Percentiles rank a stretch among this genome's conserved stretches.
These are phyloP conservation scores for Maudiozyma turicensis DNA, from an alignment of 805 yeast species.

Conservation along the genomic window DNA sequence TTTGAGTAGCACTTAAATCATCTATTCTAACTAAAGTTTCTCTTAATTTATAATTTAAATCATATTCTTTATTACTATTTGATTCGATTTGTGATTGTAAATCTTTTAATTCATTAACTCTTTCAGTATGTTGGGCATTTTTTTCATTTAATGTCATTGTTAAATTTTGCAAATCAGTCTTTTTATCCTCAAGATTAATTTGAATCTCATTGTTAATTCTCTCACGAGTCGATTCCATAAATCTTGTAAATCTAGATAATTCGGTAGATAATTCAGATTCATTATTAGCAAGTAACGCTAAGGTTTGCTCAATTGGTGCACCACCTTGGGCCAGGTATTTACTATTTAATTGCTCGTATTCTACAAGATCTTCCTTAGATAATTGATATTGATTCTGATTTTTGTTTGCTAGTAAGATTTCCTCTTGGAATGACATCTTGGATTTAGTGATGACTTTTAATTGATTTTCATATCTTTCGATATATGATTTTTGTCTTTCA, in stretches of 20 bases:
- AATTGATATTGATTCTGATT: conserved; percentile 30
- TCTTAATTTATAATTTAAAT: conserved; percentile 53
- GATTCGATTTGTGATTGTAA: conserved; percentile 33
- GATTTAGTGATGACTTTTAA: conserved; percentile 38
- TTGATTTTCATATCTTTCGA: conserved; percentile 37
- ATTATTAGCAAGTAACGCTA: conserved; percentile 35
- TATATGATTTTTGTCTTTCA: conserved; percentile 38
- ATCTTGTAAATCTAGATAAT: conserved; percentile 30
- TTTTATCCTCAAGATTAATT: conserved; percentile 27
- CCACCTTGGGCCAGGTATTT: conserved; percentile 50
- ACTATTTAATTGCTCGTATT: conserved; percentile 51
- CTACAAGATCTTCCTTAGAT: conserved; percentile 41
- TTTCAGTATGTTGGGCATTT: conserved; percentile 20
- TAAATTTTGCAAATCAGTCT: conserved; percentile 23
- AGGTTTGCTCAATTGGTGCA: conserved; percentile 41
- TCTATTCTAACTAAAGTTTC: conserved; percentile 52
- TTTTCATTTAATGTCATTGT: conserved; percentile 33
- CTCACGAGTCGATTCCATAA: conserved; percentile 28
- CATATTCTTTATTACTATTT: conserved; percentile 40
- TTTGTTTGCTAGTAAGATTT: conserved; percentile 19
- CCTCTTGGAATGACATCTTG: conserved; percentile 29
- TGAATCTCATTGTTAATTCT: conserved; percentile 30
- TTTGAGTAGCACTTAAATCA: conserved; percentile 63
- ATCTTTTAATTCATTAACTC: conserved; percentile 30
- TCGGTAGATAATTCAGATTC: conserved; percentile 35